Evolutionary conservation across 441 rosid species (phyloP).

Genomic region (Raphanus hybrid): DNA sequence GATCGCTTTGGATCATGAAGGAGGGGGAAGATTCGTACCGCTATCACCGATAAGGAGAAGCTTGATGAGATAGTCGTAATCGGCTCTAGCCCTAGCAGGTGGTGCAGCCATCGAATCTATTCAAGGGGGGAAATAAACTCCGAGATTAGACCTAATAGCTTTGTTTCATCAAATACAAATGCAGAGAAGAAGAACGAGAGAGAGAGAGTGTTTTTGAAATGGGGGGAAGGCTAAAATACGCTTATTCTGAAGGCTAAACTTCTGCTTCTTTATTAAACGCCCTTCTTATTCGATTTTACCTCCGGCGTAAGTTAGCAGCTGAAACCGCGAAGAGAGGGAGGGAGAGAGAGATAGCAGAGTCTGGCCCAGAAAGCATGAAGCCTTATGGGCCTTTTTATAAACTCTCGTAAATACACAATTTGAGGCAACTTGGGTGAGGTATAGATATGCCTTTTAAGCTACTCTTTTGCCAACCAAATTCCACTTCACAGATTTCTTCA

Average conservation of each 20-base stretch:
- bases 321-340: background rate
- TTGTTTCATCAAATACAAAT: conserved; percentile 14
- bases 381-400: conserved; percentile 6
- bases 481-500: background rate
- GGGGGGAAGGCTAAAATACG: conserved; percentile 51
- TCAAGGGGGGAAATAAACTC: background rate
- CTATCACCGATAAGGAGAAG: conserved; percentile 77
- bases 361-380: conserved; percentile 24
- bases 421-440: conserved; percentile 4
- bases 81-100: conserved; percentile 73
- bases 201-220: conserved; percentile 35
- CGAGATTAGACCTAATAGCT: conserved; percentile 31
- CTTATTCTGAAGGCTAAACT: conserved; percentile 19
- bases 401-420: background rate
- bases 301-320: conserved; percentile 46
- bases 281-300: conserved; percentile 27
- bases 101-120: conserved; percentile 66
- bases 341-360: background rate
- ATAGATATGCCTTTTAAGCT: background rate
- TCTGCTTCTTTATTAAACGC: background rate
- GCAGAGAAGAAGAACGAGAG: conserved; percentile 28
- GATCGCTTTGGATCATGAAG: conserved; percentile 20
- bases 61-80: conserved; percentile 76
- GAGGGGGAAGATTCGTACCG: conserved; percentile 40
- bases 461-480: background rate